Percentiles rank a stretch among this genome's conserved stretches.
Evolutionary conservation across 257 asterid species (phyloP).

Genomic region (Parsonsia alboflavescens): DNA sequence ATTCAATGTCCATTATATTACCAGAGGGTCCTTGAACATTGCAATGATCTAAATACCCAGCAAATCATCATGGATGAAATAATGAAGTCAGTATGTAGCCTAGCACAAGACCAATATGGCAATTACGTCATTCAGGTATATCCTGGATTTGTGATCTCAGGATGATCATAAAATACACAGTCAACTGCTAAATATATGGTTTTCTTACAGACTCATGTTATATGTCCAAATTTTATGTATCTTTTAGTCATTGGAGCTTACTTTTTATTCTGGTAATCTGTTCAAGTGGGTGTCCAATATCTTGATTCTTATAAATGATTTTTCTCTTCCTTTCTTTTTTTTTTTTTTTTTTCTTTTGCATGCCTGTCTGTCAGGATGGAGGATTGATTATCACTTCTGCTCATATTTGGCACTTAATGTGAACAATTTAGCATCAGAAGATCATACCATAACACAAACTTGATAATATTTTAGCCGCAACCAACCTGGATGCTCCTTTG

Average conservation of each 20-base stretch:
- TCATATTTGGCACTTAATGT: background rate
- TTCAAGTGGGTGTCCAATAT: background rate
- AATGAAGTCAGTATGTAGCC: slow-evolving; percentile 57
- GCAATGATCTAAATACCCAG: slow-evolving; percentile 54
- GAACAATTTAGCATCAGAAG: background rate
- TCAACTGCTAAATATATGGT: background rate
- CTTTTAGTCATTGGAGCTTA: background rate
- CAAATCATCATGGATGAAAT: slow-evolving; percentile 65
- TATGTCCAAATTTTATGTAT: background rate
- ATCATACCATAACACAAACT: background rate
- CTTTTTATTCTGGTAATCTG: background rate
- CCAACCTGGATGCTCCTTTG: background rate
- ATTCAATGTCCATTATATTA: background rate
- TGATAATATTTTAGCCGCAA: background rate
- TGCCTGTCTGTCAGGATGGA: too few relatives aligned
- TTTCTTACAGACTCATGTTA: background rate
- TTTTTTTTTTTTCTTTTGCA: background rate
- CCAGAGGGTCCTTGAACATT: slow-evolving; percentile 86
- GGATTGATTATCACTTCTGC: background rate
- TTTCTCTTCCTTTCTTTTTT: background rate
- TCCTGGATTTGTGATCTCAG: background rate
- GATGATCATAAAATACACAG: background rate
- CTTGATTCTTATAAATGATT: background rate
- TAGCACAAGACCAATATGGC: slow-evolving; percentile 84
- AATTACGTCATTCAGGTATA: slow-evolving; percentile 89